Evolutionary conservation across 257 asterid species (phyloP).

Genomic region (Solanum chaucha): DNA sequence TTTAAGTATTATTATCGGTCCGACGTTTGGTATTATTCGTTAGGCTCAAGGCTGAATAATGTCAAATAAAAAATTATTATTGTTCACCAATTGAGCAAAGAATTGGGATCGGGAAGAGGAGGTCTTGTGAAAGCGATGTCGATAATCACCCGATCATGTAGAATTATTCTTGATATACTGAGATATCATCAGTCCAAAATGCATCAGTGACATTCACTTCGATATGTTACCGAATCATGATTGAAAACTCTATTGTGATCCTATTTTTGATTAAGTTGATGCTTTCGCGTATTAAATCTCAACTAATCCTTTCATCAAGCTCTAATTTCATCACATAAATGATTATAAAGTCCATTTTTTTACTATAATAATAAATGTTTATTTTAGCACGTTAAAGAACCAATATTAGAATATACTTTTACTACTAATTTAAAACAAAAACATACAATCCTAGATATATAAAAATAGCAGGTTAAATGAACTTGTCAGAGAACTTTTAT

Average conservation of each 20-base stretch:
- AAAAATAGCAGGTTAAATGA: background rate
- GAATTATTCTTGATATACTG: background rate
- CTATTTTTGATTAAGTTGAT: background rate
- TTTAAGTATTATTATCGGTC: background rate
- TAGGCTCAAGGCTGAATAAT: background rate
- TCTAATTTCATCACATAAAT: background rate
- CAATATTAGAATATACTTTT: background rate
- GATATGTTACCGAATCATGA: background rate
- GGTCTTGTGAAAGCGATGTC: background rate
- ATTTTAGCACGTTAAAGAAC: background rate
- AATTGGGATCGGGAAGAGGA: background rate
- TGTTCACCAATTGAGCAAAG: background rate
- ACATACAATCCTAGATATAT: background rate
- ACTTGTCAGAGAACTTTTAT: too few relatives aligned
- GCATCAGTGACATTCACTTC: background rate
- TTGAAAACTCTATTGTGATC: background rate
- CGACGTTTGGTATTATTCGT: accelerated
- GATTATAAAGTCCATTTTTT: background rate
- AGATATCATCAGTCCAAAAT: accelerated
- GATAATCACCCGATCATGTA: background rate
- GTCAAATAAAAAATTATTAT: background rate
- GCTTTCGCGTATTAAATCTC: background rate
- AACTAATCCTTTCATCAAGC: too few relatives aligned
- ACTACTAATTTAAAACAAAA: background rate
- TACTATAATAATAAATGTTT: background rate